These are phyloP conservation scores for Syncephalastrum monosporum DNA, from an alignment of 371 early-diverging fungal species.

Conservation along the genomic window DNA sequence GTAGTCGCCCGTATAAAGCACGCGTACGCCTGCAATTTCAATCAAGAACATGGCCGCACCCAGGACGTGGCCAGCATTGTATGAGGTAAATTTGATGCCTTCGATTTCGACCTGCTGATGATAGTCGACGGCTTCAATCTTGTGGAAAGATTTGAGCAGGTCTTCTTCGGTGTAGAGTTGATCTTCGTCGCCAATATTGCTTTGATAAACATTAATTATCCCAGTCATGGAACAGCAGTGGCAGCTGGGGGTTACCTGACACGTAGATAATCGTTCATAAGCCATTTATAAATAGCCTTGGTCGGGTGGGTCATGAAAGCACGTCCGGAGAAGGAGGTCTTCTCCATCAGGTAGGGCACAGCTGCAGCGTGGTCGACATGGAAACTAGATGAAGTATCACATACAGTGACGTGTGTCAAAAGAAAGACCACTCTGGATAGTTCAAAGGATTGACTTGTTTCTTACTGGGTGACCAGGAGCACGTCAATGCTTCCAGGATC, in stretches of 20 bases:
- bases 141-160: slow-evolving; percentile 86
- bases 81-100: slow-evolving; percentile 96
- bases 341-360: slow-evolving; percentile 98
- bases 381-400: slow-evolving; percentile 64
- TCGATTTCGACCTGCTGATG: slow-evolving; percentile 97
- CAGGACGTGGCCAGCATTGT: slow-evolving; percentile 99
- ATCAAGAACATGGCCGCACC: slow-evolving; percentile 99
- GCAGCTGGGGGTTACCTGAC: slow-evolving; percentile 62
- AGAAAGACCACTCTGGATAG: neutral
- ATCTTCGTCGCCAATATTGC: slow-evolving; percentile 85
- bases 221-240: neutral
- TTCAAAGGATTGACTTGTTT: neutral
- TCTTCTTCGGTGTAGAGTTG: slow-evolving; percentile 97
- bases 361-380: slow-evolving; percentile 99
- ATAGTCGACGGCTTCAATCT: slow-evolving; percentile 97
- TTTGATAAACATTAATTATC: slow-evolving; percentile 21
- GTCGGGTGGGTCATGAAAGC: slow-evolving; percentile 99
- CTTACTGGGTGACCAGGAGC: slow-evolving; percentile 94
- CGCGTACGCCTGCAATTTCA: slow-evolving; percentile 95
- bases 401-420: no score
- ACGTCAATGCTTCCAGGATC: slow-evolving; percentile 95
- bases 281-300: slow-evolving; percentile 98
- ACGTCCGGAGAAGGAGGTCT: slow-evolving; percentile 98
- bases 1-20: slow-evolving; percentile 99
- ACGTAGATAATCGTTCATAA: slow-evolving; percentile 96